phyloP scores from a whole-genome alignment of 2,329 filamentous ascomycete species.

The Pezicula carpinea region DNA sequence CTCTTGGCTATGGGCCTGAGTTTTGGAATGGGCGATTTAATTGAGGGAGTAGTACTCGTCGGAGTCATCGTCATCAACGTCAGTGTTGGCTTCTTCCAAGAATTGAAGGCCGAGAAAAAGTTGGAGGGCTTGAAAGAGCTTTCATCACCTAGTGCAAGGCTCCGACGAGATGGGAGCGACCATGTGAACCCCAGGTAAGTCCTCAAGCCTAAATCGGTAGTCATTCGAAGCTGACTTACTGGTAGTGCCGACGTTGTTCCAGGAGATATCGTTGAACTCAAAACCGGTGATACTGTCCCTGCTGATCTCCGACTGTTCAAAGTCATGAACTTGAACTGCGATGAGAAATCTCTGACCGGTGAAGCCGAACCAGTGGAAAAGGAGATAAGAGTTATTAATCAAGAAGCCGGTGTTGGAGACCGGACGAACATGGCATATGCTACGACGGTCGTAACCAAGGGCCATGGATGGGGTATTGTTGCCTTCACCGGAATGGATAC shows the following conservation, averaged over 20 bases:
- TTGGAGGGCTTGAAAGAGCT: slow-evolving; percentile 52
- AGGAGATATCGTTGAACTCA: slow-evolving; percentile 85
- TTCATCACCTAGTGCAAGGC: slow-evolving; percentile 50
- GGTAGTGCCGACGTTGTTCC: slow-evolving; percentile 52
- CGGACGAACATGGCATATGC: slow-evolving; percentile 51
- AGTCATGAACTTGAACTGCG: slow-evolving; percentile 58
- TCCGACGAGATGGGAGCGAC: slow-evolving; percentile 50
- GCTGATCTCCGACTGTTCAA: slow-evolving; percentile 66
- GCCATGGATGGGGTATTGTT: slow-evolving; percentile 49
- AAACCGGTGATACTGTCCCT: slow-evolving; percentile 92
- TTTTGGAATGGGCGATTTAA: slow-evolving; percentile 49
- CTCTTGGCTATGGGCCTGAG: slow-evolving; percentile 32
- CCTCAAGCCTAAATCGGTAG: neutral
- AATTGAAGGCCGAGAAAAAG: slow-evolving; percentile 55
- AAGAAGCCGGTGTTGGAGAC: slow-evolving; percentile 44
- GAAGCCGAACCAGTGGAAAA: slow-evolving; percentile 95
- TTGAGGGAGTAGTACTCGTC: slow-evolving; percentile 54
- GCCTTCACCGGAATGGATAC: slow-evolving; percentile 51
- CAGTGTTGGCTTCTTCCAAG: slow-evolving; percentile 53
- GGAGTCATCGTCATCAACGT: slow-evolving; percentile 55
- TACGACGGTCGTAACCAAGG: slow-evolving; percentile 50
- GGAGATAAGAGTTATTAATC: slow-evolving; percentile 46
- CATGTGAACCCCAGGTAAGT: slow-evolving; percentile 27
- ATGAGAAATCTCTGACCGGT: slow-evolving; percentile 97
- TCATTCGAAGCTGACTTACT: slow-evolving; percentile 34